Percentiles rank a stretch among this genome's conserved stretches.
phyloP scores from a whole-genome alignment of 306 rosid genomes.

The Spatholobus suberectus region DNA sequence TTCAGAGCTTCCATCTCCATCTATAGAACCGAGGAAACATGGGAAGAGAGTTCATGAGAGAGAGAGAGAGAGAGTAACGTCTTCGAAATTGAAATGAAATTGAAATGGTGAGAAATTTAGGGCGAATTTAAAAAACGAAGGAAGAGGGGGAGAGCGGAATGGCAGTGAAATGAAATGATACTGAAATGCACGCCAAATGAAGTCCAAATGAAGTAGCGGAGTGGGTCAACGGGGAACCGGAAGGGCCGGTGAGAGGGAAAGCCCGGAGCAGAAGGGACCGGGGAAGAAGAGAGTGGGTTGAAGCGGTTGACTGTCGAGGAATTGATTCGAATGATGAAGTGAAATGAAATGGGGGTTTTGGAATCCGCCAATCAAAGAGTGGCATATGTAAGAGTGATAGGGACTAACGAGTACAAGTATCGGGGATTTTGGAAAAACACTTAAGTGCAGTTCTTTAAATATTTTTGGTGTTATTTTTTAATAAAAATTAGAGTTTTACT shows the following conservation, averaged over 20 bases:
- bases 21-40: conserved; percentile 55
- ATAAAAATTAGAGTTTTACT: no score
- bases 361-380: conserved; percentile 36
- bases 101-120: conserved; percentile 52
- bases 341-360: conserved; percentile 27
- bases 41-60: conserved; percentile 31
- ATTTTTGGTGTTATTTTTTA: no score
- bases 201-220: conserved; percentile 56
- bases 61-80: conserved; percentile 50
- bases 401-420: neutral
- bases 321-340: conserved; percentile 38
- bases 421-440: no score
- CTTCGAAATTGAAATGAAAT: conserved; percentile 48
- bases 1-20: conserved; percentile 60
- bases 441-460: no score
- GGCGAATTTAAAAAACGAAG: conserved; percentile 52
- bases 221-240: conserved; percentile 45
- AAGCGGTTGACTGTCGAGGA: conserved; percentile 47
- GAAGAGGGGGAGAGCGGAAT: conserved; percentile 37
- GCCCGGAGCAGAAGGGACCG: neutral
- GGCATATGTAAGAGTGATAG: neutral
- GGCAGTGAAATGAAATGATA: conserved; percentile 45
- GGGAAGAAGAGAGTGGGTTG: conserved; percentile 17
- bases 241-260: conserved; percentile 32
- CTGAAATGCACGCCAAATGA: conserved; percentile 80